phyloP scores from a whole-genome alignment of 2,329 filamentous ascomycete species.

The Alternaria alternata region DNA sequence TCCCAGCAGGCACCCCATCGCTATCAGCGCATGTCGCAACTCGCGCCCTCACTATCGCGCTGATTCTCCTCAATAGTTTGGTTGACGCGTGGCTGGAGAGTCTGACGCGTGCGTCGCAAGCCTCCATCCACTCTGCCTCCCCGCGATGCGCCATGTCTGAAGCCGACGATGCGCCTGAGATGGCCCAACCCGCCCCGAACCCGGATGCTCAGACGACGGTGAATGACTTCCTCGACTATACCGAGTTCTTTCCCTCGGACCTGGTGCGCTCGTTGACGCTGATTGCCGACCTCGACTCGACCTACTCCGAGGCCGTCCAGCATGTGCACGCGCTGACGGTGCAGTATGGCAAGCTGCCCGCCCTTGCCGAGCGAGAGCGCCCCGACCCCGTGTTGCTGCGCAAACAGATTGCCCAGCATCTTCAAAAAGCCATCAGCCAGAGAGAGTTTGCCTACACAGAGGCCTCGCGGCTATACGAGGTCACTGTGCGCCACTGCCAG shows the following conservation, averaged over 20 bases:
- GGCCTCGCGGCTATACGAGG: constrained; percentile 64
- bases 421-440: constrained; percentile 63
- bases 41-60: constrained; percentile 33
- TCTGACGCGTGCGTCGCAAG: constrained; percentile 49
- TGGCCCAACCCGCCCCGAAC: constrained; percentile 58
- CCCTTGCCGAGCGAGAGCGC: constrained; percentile 56
- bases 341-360: constrained; percentile 60
- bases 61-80: constrained; percentile 37
- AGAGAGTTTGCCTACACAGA: constrained; percentile 66
- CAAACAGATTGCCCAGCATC: constrained; percentile 63
- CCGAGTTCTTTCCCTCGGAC: constrained; percentile 72
- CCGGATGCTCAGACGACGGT: constrained; percentile 72
- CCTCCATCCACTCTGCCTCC: constrained; percentile 37
- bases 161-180: constrained; percentile 42
- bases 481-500: constrained; percentile 65
- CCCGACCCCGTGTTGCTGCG: constrained; percentile 63
- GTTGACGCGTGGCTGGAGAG: constrained; percentile 51
- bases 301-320: constrained; percentile 54
- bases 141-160: constrained; percentile 51
- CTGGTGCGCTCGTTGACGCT: constrained; percentile 69
- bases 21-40: constrained; percentile 22
- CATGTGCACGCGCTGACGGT: constrained; percentile 59
- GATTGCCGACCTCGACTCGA: constrained; percentile 62
- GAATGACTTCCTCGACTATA: constrained; percentile 74
- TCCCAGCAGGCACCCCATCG: constrained; percentile 16